These are phyloP conservation scores for Auxenochlorella protothecoides DNA, from an alignment of 139 green algal genomes.

Conservation along the genomic window DNA sequence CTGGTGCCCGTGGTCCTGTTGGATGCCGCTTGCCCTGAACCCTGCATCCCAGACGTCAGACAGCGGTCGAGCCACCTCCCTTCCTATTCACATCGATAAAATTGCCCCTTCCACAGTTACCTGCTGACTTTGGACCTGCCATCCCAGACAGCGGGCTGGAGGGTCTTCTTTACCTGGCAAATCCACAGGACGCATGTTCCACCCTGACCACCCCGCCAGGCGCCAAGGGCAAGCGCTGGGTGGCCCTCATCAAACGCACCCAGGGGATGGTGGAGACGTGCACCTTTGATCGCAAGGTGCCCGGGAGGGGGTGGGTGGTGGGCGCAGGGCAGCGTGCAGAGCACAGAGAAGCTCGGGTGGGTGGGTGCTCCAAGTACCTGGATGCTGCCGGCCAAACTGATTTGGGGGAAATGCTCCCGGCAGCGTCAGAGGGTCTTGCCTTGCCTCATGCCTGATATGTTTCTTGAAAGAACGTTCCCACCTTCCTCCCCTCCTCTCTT, in stretches of 20 bases:
- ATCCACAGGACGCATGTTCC: conserved; percentile 54
- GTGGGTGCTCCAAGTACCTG: not conserved
- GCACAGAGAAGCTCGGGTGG: no score
- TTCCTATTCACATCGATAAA: no score
- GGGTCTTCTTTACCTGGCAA: conserved; percentile 36
- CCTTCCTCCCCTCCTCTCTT: not conserved
- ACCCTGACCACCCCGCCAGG: conserved; percentile 25
- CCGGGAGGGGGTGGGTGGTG: no score
- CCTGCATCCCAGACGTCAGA: no score
- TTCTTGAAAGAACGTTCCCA: no score
- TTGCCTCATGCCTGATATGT: not conserved
- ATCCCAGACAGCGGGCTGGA: conserved; percentile 43
- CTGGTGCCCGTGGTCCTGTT: no score
- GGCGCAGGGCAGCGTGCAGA: no score
- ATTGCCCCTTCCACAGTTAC: conserved; percentile 21
- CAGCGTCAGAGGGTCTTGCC: not conserved
- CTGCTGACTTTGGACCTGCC: conserved; percentile 55
- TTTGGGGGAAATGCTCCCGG: not conserved
- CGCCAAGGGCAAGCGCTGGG: conserved; percentile 31
- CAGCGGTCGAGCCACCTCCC: no score
- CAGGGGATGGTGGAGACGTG: conserved; percentile 46
- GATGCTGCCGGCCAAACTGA: not conserved
- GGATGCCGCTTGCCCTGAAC: no score
- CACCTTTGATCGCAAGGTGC: conserved; percentile 76
- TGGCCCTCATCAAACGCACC: conserved; percentile 52